Evolutionary conservation across 2,329 filamentous ascomycete species (phyloP), one percentile per base, ranked within the genome.

Genomic region (Zopfia rhizophila): DNA sequence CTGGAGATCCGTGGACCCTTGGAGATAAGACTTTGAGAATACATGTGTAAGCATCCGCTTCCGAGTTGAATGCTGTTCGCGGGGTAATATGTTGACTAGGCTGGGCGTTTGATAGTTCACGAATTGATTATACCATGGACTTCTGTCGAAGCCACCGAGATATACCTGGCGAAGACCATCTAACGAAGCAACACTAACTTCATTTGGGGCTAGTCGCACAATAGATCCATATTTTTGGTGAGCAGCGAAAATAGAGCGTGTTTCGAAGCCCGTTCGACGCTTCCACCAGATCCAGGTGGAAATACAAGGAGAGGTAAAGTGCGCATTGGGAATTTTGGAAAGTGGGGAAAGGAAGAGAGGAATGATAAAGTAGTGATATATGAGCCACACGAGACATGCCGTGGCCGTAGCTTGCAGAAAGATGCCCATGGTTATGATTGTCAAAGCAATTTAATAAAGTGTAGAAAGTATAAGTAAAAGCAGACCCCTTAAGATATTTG

Each of bases 21-120:
- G 82, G 33, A 92, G 73, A 39, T 76, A 84, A 0, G 87, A 88
- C 61, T 91, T 92, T 39, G 88, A 89, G 69, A 91, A 93, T 22
- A 90, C 80, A 57, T 90, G 84, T 22, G 86, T 86, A 16, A 92
- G 70, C 81, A 90, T 87, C 16, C 87, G 82, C 67, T 91, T 92
- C 36, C 88, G 78, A 10, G 76, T 73, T 0, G 86, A 85, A 66
- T 92, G 89, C 8, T 79, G 70, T 31, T 79, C 82, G 18, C 79
- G 79, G 10, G 36, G 28, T 2, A 35, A 11, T 48, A 86, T 84
- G 4, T 86, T 86, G 69, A 92, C 90, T 79, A 88, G 86, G 62
- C 85, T 85, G 43, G 78, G 75, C 3, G 78, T 77, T 19, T 35
- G 86, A 64, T 88, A 89, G 46, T 88, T 89, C 18, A 80, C 77